Evolutionary conservation across 257 asterid genomes (phyloP).

Genomic region (Primulina eburnea): DNA sequence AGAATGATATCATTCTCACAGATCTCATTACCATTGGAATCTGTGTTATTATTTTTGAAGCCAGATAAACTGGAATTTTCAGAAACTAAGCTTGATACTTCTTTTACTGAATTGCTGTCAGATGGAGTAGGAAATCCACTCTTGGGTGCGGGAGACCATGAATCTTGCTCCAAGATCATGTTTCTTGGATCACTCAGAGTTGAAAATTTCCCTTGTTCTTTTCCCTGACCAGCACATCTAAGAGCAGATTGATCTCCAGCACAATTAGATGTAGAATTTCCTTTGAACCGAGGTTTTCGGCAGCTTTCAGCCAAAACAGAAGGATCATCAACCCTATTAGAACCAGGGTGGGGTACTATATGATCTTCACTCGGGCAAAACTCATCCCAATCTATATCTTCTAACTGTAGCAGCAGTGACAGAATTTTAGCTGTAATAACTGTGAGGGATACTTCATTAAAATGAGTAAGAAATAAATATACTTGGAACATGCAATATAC

Average conservation of each 20-base stretch:
- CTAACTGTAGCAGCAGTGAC: slow-evolving; percentile 68
- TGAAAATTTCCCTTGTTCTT: slow-evolving; percentile 29
- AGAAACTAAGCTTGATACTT: slow-evolving; percentile 44
- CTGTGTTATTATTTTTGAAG: slow-evolving; percentile 38
- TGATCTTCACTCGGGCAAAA: slow-evolving; percentile 62
- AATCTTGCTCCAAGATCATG: slow-evolving; percentile 46
- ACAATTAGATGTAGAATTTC: slow-evolving; percentile 20
- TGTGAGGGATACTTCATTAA: slow-evolving; percentile 41
- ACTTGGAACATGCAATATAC: slow-evolving; percentile 6
- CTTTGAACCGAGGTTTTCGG: slow-evolving; percentile 43
- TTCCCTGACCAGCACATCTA: slow-evolving; percentile 34
- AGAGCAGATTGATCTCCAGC: slow-evolving; percentile 32
- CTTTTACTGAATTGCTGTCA: slow-evolving; percentile 30
- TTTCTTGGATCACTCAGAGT: slow-evolving; percentile 33
- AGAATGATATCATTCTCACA: slow-evolving; percentile 37
- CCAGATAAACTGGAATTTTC: slow-evolving; percentile 37
- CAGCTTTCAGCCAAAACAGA: slow-evolving; percentile 38
- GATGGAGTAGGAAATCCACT: slow-evolving; percentile 38
- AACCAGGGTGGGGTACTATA: slow-evolving; percentile 63
- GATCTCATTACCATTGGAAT: slow-evolving; percentile 35
- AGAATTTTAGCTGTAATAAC: slow-evolving; percentile 53
- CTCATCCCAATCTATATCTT: slow-evolving; percentile 73
- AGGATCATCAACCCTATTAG: slow-evolving; percentile 28
- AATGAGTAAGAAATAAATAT: slow-evolving; percentile 26
- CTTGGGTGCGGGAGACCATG: slow-evolving; percentile 34